Base-by-base conservation (phyloP, 2,329 filamentous ascomycete species). In the Aureobasidium melanogenum region DNA sequence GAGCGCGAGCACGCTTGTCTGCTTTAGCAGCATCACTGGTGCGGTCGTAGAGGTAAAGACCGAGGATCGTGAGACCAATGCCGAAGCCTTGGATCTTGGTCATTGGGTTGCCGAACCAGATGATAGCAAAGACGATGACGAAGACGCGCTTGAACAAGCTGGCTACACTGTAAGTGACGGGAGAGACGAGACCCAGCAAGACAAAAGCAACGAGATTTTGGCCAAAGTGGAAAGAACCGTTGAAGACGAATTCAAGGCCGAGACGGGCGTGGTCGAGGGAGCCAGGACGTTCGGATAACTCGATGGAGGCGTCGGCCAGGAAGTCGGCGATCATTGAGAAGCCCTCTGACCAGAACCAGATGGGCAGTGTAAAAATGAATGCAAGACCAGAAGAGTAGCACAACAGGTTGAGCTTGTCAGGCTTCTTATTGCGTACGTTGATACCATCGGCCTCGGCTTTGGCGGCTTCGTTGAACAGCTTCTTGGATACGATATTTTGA, bases 401-500 rank as follows among this genome's bases (percentile, higher is more conserved):
- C 3, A 99, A 81, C 19, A 99, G 80, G 71, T 99, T 99, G 43
- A 99, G 84, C 76, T 99, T 99, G 77, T 99, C 94, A 19, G 97
- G 82, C 75, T 96, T 97, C 64, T 86, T 85, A 46, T 85, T 83
- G 60, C 83, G 82, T 14, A 80, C 75, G 0, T 82, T 80, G 0
- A 83, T 83, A 2, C 79, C 76, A 59, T 96, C 90, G 8, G 86
- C 84, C 74, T 97, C 93, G 2, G 90, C 89, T 62, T 86, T 86
- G 7, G 91, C 88, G 7, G 90, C 91, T 71, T 97, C 92, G 73
- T 97, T 99, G 80, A 99, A 99, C 10, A 99, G 85, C 66, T 91
- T 90, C 76, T 99, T 99, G 22, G 93, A 97, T 66, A 97, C 96
- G 62, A 99, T 99, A 71, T 99, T 99, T 72, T 99, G 94, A 0